Conservation (phyloP, 2,329 filamentous ascomycete genomes). For the Bretziella fagacearum region DNA sequence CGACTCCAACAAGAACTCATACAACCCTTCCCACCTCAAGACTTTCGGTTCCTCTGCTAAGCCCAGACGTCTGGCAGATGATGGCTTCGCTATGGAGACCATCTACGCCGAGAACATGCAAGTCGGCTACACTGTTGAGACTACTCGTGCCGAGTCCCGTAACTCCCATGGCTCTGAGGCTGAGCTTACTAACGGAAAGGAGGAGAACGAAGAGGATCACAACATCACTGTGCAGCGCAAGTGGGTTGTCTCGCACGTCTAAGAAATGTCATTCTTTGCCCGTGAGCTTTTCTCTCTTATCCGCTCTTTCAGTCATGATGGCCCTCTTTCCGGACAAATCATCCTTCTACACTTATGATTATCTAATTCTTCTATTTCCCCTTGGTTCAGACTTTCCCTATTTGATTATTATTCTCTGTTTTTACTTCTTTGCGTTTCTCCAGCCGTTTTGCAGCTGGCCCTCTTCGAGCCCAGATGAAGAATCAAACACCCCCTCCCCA, state of each 20-base stretch:
- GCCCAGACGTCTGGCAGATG: constrained; percentile 5
- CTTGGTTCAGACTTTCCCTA: too few species aligned
- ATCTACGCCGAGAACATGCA: constrained; percentile 13
- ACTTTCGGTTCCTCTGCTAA: constrained; percentile 10
- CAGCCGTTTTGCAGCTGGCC: too few species aligned
- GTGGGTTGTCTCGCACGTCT: constrained; percentile 13
- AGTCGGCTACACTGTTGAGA: constrained; percentile 11
- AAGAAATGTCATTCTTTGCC: too few species aligned
- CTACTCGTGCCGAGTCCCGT: constrained; percentile 8
- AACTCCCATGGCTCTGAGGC: constrained; percentile 12
- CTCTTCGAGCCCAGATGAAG: too few species aligned
- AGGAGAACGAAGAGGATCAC: constrained; percentile 8
- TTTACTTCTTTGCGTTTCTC: too few species aligned
- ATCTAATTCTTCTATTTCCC: too few species aligned
- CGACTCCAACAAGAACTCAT: constrained; percentile 7
- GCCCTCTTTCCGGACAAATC: too few species aligned
- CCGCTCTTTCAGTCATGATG: too few species aligned
- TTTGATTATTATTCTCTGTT: too few species aligned
- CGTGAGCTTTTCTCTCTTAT: too few species aligned
- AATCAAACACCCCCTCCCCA: too few species aligned
- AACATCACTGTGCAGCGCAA: constrained; percentile 14
- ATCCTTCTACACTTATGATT: too few species aligned
- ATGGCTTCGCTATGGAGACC: constrained; percentile 14
- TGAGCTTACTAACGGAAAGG: constrained; percentile 6
- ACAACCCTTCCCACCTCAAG: constrained; percentile 9